A percentile compares a stretch with the other conserved stretches of the same genome.
Conservation (phyloP, 2,329 filamentous ascomycete species). For the Thelonectria olida region DNA sequence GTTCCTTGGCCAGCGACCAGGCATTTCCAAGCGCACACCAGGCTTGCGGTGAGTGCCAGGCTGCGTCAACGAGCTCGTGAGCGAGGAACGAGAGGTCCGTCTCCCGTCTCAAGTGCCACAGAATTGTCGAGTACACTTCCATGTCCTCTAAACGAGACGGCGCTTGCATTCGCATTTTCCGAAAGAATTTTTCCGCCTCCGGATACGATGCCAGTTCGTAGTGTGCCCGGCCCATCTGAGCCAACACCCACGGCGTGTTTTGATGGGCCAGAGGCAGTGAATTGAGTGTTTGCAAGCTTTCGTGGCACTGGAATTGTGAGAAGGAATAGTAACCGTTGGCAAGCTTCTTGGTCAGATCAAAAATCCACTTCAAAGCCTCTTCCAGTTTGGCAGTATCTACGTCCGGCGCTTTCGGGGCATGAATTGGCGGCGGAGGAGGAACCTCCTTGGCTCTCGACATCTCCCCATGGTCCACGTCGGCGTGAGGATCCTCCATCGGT, state of each 20-base stretch:
- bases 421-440: slow-evolving; percentile 47
- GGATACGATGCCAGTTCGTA: slow-evolving; percentile 90
- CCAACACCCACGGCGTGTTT: slow-evolving; percentile 92
- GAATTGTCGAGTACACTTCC: slow-evolving; percentile 97
- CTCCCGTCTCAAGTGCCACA: slow-evolving; percentile 97
- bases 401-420: slow-evolving; percentile 52
- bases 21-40: slow-evolving; percentile 97
- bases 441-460: slow-evolving; percentile 55
- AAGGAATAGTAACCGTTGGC: slow-evolving; percentile 82
- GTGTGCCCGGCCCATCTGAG: slow-evolving; percentile 88
- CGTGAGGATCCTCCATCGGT: slow-evolving; percentile 70
- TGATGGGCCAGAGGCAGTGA: slow-evolving; percentile 78
- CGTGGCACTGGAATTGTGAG: slow-evolving; percentile 79
- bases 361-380: slow-evolving; percentile 78
- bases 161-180: slow-evolving; percentile 78
- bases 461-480: slow-evolving; percentile 77
- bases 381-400: slow-evolving; percentile 72
- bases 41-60: slow-evolving; percentile 90
- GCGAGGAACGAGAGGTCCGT: slow-evolving; percentile 91
- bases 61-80: slow-evolving; percentile 86
- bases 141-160: slow-evolving; percentile 91
- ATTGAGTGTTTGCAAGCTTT: slow-evolving; percentile 79
- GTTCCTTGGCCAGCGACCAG: slow-evolving; percentile 90
- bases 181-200: slow-evolving; percentile 88
- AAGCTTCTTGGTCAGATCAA: slow-evolving; percentile 85